phyloP scores from a whole-genome alignment of 768 basidiomycete genomes.

The Steccherinum ochraceum region DNA sequence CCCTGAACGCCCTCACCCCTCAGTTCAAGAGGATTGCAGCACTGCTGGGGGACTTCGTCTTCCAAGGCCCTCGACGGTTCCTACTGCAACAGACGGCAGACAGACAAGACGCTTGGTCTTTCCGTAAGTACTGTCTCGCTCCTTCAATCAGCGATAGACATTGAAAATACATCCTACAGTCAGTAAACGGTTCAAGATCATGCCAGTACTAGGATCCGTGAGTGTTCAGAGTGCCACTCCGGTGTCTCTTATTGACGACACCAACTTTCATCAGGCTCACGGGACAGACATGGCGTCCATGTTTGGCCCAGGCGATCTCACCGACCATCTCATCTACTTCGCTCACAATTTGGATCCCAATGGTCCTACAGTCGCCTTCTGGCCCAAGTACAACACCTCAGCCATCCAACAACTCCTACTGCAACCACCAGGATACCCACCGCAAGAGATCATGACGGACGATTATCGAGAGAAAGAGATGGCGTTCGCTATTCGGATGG shows the following conservation, averaged over 20 bases:
- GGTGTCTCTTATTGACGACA: too few species aligned
- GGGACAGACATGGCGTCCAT: constrained; percentile 16
- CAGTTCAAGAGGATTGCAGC: constrained; percentile 48
- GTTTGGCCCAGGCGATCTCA: constrained; percentile 17
- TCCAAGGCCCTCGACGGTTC: constrained; percentile 44
- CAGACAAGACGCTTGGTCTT: constrained; percentile 38
- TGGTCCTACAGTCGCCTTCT: constrained; percentile 11
- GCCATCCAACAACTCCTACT: too few species aligned
- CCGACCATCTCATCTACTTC: constrained; percentile 25
- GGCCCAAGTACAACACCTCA: constrained; percentile 20
- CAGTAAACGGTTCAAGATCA: constrained; percentile 6
- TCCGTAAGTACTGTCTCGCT: constrained; percentile 23
- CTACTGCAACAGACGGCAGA: constrained; percentile 33
- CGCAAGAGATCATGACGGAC: too few species aligned
- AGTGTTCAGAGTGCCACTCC: too few species aligned
- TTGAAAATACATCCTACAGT: constrained; percentile 1
- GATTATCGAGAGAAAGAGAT: not conserved
- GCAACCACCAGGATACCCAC: too few species aligned
- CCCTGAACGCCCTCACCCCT: constrained; percentile 39
- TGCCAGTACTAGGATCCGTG: constrained; percentile 3
- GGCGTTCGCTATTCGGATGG: not conserved
- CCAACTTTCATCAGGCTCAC: not conserved
- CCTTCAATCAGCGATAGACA: not conserved
- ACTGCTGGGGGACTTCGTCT: constrained; percentile 42
- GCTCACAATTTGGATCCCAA: constrained; percentile 24